Conservation (phyloP, 352 stramenopile species). For the Phytopythium sindhum region DNA sequence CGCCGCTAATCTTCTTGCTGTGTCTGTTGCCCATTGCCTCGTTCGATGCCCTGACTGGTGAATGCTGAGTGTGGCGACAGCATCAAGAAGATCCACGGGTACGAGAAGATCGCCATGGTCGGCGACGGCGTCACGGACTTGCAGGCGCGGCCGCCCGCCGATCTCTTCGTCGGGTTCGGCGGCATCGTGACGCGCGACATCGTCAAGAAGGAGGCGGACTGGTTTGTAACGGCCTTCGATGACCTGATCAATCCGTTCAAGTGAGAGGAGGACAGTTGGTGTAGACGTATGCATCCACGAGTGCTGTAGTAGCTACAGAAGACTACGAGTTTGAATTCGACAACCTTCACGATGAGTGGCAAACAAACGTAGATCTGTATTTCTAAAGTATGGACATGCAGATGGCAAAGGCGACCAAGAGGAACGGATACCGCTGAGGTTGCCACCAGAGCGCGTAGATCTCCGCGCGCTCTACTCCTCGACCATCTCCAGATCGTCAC, state of each 20-base stretch:
- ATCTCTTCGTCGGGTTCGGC: constrained; percentile 97
- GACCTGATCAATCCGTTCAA: constrained; percentile 75
- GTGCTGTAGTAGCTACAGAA: neutral
- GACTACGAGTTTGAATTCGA: neutral
- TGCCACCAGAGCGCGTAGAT: neutral
- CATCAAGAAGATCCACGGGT: constrained; percentile 91
- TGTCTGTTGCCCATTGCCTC: too few relatives aligned
- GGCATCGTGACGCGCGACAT: constrained; percentile 93
- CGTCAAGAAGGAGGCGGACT: constrained; percentile 93
- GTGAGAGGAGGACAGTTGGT: constrained; percentile 2
- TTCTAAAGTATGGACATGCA: constrained; percentile 11
- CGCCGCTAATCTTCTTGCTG: constrained; percentile 5
- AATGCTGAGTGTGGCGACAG: constrained; percentile 23
- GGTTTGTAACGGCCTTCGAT: constrained; percentile 97
- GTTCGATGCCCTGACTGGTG: neutral
- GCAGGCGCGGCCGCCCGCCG: constrained; percentile 95
- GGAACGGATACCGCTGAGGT: neutral
- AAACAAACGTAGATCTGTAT: constrained; percentile 3
- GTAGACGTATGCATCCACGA: neutral
- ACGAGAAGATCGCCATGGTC: constrained; percentile 98
- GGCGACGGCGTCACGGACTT: constrained; percentile 98
- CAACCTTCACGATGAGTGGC: too few relatives aligned
- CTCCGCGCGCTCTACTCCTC: constrained; percentile 24
- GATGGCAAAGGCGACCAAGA: neutral
- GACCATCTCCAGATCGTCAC: constrained; percentile 44